Base-by-base conservation (phyloP, 2,329 filamentous ascomycete species). In the Xylariaceae sp. region DNA sequence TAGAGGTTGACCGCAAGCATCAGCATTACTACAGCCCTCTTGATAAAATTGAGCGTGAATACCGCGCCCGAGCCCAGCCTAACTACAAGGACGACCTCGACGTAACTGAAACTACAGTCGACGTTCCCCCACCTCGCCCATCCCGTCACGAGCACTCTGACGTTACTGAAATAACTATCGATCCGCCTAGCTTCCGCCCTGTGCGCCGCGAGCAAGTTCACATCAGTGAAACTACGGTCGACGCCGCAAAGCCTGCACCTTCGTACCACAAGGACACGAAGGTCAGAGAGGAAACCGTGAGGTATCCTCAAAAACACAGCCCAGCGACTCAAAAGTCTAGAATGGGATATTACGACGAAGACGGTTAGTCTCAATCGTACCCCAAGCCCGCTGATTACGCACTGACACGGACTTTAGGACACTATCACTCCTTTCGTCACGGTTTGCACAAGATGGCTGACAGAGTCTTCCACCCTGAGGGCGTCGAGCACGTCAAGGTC, bases 281-380 rank as follows among this genome's bases (percentile, higher is more conserved):
- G 71, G 75, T 89, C 71, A 81, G 75, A 78, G 85, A 83, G 78
- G 88, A 83, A 80, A 89, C 83, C 79, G 84, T 83, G 74, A 86
- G 83, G 74, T 75, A 75, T 72, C 74, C 79, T 70, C 76, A 72
- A n/a, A n/a, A n/a, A 67, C 73, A 68, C 63, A 65, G 65, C 70
- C 71, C 71, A 63, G 75, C 67, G 56, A 64, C 73, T 65, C 73
- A 76, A 57, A 78, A 80, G 69, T 74, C 75, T 75, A 84, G 82
- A 75, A 86, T 86, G 83, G 83, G 82, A 75, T 85, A 86, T 80
- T 85, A 84, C 80, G 82, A 85, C 77, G 81, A 86, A 62, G 77
- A 82, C 67, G 81, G 82, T 85, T 74, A 75, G 82, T 67, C 45
- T 44, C 37, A 51, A 61, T 50, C 46, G 16, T 41, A 44, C 57